A percentile compares a stretch with the other conserved stretches of the same genome.
phyloP scores from a whole-genome alignment of 371 early-diverging fungal species.

The Apophysomyces ossiformis region DNA sequence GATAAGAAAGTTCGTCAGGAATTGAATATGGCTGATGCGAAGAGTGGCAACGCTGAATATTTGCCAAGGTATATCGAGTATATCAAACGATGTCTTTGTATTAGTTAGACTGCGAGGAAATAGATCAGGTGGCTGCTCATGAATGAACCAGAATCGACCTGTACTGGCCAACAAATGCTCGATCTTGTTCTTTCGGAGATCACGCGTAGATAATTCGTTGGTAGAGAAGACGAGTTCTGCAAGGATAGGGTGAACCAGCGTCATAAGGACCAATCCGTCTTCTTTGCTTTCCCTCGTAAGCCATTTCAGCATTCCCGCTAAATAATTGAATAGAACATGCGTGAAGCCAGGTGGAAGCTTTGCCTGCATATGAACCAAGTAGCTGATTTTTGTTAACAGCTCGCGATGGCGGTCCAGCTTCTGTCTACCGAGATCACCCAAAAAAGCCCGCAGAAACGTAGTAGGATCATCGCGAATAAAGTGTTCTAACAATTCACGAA shows the following conservation, averaged over 20 bases:
- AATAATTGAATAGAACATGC: constrained; percentile 62
- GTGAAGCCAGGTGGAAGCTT: constrained; percentile 65
- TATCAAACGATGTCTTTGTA: constrained; percentile 33
- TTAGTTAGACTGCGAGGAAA: constrained; percentile 52
- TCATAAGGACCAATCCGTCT: constrained; percentile 51
- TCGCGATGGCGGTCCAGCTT: constrained; percentile 43
- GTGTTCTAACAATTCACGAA: constrained; percentile 53
- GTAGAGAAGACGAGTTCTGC: constrained; percentile 62
- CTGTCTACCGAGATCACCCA: constrained; percentile 57
- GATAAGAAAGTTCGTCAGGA: constrained; percentile 61
- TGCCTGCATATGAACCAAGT: constrained; percentile 55
- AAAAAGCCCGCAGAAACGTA: constrained; percentile 58
- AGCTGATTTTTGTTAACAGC: constrained; percentile 50
- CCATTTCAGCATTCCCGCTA: constrained; percentile 71
- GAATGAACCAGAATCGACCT: constrained; percentile 67
- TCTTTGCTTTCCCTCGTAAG: constrained; percentile 50
- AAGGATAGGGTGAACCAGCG: constrained; percentile 56
- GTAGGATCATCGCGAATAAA: constrained; percentile 66
- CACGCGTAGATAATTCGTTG: constrained; percentile 63
- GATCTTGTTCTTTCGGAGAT: constrained; percentile 68
- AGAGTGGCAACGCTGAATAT: constrained; percentile 60
- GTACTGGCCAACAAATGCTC: constrained; percentile 59
- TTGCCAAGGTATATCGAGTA: constrained; percentile 55
- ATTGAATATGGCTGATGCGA: constrained; percentile 67
- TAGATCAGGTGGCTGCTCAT: constrained; percentile 57